Evolutionary conservation across 2,329 filamentous ascomycete species (phyloP), one percentile per base, ranked within the genome.

Genomic region (Apiospora sp.): DNA sequence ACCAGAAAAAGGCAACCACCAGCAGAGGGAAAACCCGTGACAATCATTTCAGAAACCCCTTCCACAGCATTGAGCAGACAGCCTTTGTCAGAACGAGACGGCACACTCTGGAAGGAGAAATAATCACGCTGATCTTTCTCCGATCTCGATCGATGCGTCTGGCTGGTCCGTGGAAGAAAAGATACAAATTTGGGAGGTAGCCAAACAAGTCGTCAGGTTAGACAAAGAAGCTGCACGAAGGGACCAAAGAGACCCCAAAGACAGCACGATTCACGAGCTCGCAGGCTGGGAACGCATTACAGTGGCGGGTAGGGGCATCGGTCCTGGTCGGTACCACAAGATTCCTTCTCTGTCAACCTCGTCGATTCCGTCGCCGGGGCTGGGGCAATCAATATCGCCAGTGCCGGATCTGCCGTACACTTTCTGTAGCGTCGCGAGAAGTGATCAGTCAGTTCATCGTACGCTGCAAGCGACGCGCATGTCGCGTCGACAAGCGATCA

Each of bases 261-360:
- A 41, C 58, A 22, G 14, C 34, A 41, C 34, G 3, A 41, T 64
- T 64, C 58, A 64, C 34, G 58, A 64, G 34, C 19, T 22, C 34
- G 19, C 58, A 41, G 58, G 34, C 58, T 64, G 58, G 19, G 34
- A 64, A n/a, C 72, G 69, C 72, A 73, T 73, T 22, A 51, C 48
- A 24, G 70, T 71, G 24, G 67, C 70, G 43, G 72, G 70, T 27
- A 24, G 41, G 7, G 72, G 70, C 72, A 73, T 73, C 14, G 70
- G 72, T 30, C 72, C 72, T 24, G 72, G 67, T 19, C 67, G 70
- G 51, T 73, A 73, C 72, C 72, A 73, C 37, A 73, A 43, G 27
- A 73, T 51, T 4, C 72, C 72, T 46, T 46, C 46, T 30, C 48
- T 43, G 51, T 73, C 72, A 24, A 51, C 67, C 41, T 61, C 67